Conservation (phyloP, 345 rosid species). For the Syzygium aqueum region DNA sequence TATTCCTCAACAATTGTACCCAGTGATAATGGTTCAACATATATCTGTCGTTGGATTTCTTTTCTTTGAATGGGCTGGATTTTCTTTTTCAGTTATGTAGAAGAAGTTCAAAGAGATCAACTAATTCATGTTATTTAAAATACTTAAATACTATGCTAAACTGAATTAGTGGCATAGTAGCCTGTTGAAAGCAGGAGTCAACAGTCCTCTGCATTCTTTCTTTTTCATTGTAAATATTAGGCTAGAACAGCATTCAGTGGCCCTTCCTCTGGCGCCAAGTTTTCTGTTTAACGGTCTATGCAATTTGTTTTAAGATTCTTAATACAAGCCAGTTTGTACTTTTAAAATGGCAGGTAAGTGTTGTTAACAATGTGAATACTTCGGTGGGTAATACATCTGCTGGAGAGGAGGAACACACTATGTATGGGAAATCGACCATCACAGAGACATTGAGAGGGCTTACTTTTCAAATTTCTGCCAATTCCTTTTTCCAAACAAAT, state of each 20-base stretch:
- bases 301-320: background rate
- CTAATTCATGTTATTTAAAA: background rate
- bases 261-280: background rate
- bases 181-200: background rate
- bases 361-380: slow-evolving; percentile 81
- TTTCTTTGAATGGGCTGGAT: background rate
- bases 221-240: background rate
- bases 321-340: background rate
- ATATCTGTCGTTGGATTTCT: background rate
- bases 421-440: slow-evolving; percentile 65
- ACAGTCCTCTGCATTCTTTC: background rate
- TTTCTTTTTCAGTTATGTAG: background rate
- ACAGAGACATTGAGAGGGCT: slow-evolving; percentile 77
- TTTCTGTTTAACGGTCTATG: background rate
- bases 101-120: background rate
- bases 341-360: slow-evolving; percentile 47
- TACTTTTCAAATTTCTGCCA: slow-evolving; percentile 86
- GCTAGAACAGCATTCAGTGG: background rate
- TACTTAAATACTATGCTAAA: background rate
- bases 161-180: background rate
- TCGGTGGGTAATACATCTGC: slow-evolving; percentile 87
- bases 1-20: background rate
- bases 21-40: background rate
- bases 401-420: slow-evolving; percentile 84
- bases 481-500: slow-evolving; percentile 94